Evolutionary conservation across 2,329 filamentous ascomycete genomes (phyloP), one percentile per base, ranked within the genome.

Genomic region (Clarireedia paspali): DNA sequence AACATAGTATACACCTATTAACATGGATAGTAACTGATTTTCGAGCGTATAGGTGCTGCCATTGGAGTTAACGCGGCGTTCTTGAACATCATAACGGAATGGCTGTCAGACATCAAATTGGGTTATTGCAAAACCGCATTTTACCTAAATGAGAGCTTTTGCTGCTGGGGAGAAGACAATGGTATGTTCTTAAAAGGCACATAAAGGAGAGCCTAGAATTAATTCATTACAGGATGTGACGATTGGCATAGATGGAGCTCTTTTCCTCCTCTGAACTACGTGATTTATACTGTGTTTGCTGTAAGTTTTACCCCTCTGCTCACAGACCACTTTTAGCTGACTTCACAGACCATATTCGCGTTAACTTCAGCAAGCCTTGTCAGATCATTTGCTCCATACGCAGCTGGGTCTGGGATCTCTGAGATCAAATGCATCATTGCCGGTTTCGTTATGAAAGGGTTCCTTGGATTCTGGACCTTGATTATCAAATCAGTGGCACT

Each of bases 401-500:
- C 94, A 10, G 94, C 94, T 36, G 94, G 94, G 15, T 96, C 90
- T 12, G 94, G 94, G 42, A 99, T 99, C 57, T 96, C 91, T 12
- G 94, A 99, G 74, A 99, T 99, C 78, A 99, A 99, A 73, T 96
- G 91, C 72, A 97, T 99, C 68, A 96, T 99, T 68, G 94, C 92
- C 4, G 94, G 94, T 3, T 99, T 99, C 70, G 89, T 97, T 50
- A 99, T 99, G 94, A 96, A 97, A 72, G 94, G 91, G 0, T 99
- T 99, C 67, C 79, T 99, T 15, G 91, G 92, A 20, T 86, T 87
- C 65, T 91, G 90, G 82, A 97, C 94, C 5, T 76, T 99, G 34
- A 71, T 94, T 58, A 97, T 99, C 74, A 99, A 99, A 74, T 95
- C 91, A 0, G 82, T 97, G 55, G 89, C 88, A 24, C 76, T 99